These are phyloP conservation scores for Boletus sp. DNA, from an alignment of 768 basidiomycete species.

Conservation along the genomic window DNA sequence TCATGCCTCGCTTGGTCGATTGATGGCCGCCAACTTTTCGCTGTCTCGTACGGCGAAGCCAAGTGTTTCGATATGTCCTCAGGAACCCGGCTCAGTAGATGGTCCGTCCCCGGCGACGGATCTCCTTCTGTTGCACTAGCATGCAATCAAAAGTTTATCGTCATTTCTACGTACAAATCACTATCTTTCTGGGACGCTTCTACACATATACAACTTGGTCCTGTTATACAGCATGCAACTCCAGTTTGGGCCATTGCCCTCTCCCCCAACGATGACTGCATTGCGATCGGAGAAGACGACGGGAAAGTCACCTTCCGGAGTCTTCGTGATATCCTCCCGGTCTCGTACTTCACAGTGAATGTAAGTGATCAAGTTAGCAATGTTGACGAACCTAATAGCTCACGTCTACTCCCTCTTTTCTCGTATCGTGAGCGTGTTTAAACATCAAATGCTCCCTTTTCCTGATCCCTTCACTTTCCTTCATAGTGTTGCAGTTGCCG, in stretches of 20 bases:
- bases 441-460: background rate
- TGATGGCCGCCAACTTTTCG: background rate
- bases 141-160: background rate
- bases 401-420: background rate
- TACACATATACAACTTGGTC: background rate
- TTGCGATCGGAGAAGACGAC: slow-evolving; percentile 1
- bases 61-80: background rate
- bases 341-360: background rate
- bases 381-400: background rate
- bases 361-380: background rate
- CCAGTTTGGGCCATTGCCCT: background rate
- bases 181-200: slow-evolving; percentile 1
- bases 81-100: background rate
- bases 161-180: fast-evolving
- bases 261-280: background rate
- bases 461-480: background rate
- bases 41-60: background rate
- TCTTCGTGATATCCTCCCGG: background rate
- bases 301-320: background rate
- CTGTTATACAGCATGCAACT: background rate
- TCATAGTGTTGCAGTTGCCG: background rate
- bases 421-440: background rate
- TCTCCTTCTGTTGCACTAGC: background rate
- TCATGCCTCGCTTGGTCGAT: background rate
- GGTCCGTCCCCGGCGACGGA: background rate